phyloP scores from a whole-genome alignment of 2,329 filamentous ascomycete genomes.

The Tolypocladium capitatum region DNA sequence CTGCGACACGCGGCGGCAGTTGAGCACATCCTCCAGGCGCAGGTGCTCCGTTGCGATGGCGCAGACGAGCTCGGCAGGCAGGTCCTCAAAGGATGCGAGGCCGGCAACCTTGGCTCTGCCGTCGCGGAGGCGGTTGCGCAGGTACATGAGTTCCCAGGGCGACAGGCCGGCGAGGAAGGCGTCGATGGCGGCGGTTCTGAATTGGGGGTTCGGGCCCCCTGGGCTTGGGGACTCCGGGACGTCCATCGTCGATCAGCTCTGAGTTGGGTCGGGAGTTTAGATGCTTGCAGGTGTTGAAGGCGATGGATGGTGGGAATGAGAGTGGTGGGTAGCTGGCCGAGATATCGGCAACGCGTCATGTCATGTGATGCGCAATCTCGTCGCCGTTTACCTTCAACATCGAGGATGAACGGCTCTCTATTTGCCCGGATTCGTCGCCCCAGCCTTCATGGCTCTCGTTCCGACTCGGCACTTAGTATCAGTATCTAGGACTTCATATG shows the following conservation, averaged over 20 bases:
- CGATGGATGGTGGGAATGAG: neutral
- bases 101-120: neutral
- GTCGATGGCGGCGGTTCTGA: constrained; percentile 9
- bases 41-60: constrained; percentile 9
- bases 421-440: too few species aligned
- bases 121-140: constrained; percentile 9
- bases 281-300: neutral
- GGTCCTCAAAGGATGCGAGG: constrained; percentile 12
- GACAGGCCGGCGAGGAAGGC: constrained; percentile 12
- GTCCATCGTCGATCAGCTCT: neutral
- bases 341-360: too few species aligned
- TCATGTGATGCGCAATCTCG: too few species aligned
- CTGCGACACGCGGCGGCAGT: constrained; percentile 12
- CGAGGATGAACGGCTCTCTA: too few species aligned
- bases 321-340: too few species aligned
- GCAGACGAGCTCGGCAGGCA: constrained; percentile 16
- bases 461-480: too few species aligned
- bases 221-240: neutral
- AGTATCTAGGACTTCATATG: too few species aligned
- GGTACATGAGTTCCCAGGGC: constrained; percentile 13
- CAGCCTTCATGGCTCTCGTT: too few species aligned
- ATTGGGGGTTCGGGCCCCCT: neutral
- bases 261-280: neutral
- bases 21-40: constrained; percentile 11
- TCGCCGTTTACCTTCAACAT: too few species aligned